Evolutionary conservation across 495 filamentous ascomycete species (phyloP).

Genomic region (Penicillium salamii): DNA sequence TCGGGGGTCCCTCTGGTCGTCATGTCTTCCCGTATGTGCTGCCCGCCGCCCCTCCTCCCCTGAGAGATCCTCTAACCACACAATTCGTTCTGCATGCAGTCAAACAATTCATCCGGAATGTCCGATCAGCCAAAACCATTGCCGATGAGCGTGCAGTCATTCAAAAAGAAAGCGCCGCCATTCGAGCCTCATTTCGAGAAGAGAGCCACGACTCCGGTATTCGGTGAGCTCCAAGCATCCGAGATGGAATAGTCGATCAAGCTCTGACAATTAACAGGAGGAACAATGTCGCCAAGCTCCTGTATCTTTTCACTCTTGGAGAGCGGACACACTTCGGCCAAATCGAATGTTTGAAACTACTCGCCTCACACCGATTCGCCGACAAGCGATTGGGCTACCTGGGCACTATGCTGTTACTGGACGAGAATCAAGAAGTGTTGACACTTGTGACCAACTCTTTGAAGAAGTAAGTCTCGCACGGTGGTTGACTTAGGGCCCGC

Average conservation of each 20-base stretch:
- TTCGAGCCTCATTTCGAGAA: conserved; percentile 93
- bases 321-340: conserved; percentile 98
- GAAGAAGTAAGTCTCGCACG: conserved; percentile 67
- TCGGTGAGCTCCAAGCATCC: conserved; percentile 54
- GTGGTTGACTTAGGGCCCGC: background rate
- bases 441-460: conserved; percentile 96
- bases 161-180: conserved; percentile 97
- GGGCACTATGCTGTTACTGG: conserved; percentile 91
- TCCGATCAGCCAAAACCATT: conserved; percentile 96
- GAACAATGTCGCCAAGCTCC: conserved; percentile 97
- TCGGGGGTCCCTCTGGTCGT: conserved; percentile 42
- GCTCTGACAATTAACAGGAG: conserved; percentile 57
- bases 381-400: conserved; percentile 96
- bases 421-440: conserved; percentile 97
- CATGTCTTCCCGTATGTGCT: conserved; percentile 67
- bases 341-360: conserved; percentile 97
- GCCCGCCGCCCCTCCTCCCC: conserved; percentile 31
- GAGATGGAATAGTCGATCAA: conserved; percentile 4
- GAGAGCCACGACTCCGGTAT: conserved; percentile 89
- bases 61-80: conserved; percentile 26
- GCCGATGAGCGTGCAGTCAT: conserved; percentile 97
- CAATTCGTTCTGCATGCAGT: conserved; percentile 50
- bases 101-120: conserved; percentile 99
- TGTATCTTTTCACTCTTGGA: conserved; percentile 98
- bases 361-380: conserved; percentile 94